Conservation (phyloP, 352 stramenopile species). For the Phytophthora cryptogea region DNA sequence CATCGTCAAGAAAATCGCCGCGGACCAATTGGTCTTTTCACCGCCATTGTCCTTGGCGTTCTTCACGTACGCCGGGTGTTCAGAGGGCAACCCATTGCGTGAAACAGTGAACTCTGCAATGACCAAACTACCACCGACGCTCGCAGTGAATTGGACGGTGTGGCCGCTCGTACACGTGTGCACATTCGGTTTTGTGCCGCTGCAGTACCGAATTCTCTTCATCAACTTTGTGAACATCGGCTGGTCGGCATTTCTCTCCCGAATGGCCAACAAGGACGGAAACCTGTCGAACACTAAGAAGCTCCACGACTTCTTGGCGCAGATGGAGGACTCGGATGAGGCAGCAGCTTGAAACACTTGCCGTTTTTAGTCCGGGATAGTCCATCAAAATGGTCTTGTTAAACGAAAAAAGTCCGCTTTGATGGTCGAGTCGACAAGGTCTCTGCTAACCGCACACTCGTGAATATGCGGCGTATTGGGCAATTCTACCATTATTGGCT, state of each 20-base stretch:
- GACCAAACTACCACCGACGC: slow-evolving; percentile 40
- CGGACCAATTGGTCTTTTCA: slow-evolving; percentile 45
- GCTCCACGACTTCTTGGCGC: slow-evolving; percentile 24
- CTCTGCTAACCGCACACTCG: slow-evolving; percentile 2
- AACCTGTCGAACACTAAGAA: slow-evolving; percentile 11
- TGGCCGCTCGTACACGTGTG: slow-evolving; percentile 49
- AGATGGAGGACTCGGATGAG: slow-evolving; percentile 31
- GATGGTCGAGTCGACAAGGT: too few species aligned
- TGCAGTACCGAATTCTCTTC: slow-evolving; percentile 55
- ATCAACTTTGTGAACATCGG: slow-evolving; percentile 51
- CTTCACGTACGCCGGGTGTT: slow-evolving; percentile 40
- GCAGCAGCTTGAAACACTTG: background rate
- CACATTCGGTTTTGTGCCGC: slow-evolving; percentile 50
- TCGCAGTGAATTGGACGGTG: slow-evolving; percentile 48
- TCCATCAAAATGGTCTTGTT: background rate
- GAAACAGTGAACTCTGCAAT: slow-evolving; percentile 29
- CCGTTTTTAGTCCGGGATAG: too few species aligned
- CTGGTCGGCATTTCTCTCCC: slow-evolving; percentile 51
- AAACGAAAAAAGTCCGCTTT: slow-evolving; percentile 1
- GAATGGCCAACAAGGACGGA: slow-evolving; percentile 38
- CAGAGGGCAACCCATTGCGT: slow-evolving; percentile 31
- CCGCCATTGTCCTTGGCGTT: slow-evolving; percentile 38
- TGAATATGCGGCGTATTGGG: slow-evolving; percentile 31
- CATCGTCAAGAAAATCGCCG: slow-evolving; percentile 45
- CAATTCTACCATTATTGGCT: slow-evolving; percentile 51